These are phyloP conservation scores for Immersiporthe knoxdaviesiana DNA, from an alignment of 2,329 filamentous ascomycete species.

Conservation along the genomic window DNA sequence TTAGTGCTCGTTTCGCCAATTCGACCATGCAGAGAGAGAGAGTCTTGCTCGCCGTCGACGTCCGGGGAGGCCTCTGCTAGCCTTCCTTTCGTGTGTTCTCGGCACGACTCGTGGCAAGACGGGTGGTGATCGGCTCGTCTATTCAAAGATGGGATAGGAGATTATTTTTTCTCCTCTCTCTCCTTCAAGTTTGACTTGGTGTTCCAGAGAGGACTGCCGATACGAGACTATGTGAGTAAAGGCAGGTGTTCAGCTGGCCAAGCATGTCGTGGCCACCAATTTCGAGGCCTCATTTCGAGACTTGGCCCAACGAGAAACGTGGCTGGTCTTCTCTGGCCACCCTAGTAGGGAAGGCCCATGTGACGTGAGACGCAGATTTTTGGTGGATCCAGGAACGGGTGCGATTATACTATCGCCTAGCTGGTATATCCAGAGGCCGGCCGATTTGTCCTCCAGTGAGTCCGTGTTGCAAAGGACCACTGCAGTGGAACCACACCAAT, in stretches of 20 bases:
- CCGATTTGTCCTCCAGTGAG: not conserved
- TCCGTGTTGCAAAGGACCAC: not conserved
- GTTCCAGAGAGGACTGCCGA: slow-evolving; percentile 17
- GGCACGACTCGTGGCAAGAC: not conserved
- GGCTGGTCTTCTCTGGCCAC: slow-evolving; percentile 12
- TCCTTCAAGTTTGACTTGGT: not conserved
- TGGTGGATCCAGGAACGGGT: slow-evolving; percentile 17
- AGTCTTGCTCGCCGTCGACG: not conserved
- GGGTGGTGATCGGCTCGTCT: not conserved
- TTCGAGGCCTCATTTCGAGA: slow-evolving; percentile 21
- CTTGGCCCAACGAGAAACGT: slow-evolving; percentile 17
- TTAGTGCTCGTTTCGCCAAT: not conserved
- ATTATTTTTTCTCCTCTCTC: not conserved
- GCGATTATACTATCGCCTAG: slow-evolving; percentile 5
- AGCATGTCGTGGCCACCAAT: slow-evolving; percentile 12
- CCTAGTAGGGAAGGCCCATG: slow-evolving; percentile 5
- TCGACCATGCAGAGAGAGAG: not conserved
- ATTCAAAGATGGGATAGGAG: not conserved
- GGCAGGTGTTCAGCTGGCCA: slow-evolving; percentile 14
- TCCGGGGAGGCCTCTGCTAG: not conserved
- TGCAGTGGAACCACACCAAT: slow-evolving; percentile 4
- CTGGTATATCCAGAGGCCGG: not conserved
- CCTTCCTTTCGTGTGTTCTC: not conserved
- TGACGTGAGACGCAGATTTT: not conserved
- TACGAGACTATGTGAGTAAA: not conserved